Evolutionary conservation across 2,329 filamentous ascomycete species (phyloP).

Genomic region (Colletotrichum sp.): DNA sequence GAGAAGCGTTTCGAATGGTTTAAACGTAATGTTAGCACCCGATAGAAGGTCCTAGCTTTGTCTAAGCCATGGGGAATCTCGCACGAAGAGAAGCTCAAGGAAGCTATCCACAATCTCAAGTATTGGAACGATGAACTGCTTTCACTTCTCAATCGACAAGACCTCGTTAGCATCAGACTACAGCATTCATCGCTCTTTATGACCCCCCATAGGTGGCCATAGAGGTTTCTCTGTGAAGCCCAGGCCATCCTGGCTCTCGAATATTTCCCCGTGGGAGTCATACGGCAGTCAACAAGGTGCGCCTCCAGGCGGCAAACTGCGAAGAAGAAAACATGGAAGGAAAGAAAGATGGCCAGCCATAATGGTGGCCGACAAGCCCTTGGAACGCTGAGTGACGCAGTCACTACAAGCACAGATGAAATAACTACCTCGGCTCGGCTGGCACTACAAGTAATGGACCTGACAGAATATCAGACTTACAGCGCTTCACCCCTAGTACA

Average conservation of each 20-base stretch:
- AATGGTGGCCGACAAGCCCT: neutral
- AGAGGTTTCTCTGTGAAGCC: too few species aligned
- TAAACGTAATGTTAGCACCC: neutral
- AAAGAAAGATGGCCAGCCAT: neutral
- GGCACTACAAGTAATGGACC: neutral
- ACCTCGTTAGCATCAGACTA: neutral
- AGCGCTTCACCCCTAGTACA: neutral
- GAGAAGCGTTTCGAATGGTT: neutral
- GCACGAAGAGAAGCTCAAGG: neutral
- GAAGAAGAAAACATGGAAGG: too few species aligned
- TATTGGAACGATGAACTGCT: neutral
- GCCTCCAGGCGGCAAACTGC: too few species aligned
- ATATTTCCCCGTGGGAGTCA: too few species aligned
- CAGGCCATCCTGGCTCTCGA: too few species aligned
- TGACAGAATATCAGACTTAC: neutral
- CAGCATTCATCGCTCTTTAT: neutral
- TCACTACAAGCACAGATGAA: neutral
- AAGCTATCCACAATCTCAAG: neutral
- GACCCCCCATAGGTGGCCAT: too few species aligned
- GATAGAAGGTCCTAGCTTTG: neutral
- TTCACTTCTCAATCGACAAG: neutral
- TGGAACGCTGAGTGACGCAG: neutral
- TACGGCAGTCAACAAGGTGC: too few species aligned
- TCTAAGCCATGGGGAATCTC: neutral
- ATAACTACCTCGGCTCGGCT: neutral